phyloP scores from a whole-genome alignment of 768 basidiomycete species.

The Trametes cingulata region DNA sequence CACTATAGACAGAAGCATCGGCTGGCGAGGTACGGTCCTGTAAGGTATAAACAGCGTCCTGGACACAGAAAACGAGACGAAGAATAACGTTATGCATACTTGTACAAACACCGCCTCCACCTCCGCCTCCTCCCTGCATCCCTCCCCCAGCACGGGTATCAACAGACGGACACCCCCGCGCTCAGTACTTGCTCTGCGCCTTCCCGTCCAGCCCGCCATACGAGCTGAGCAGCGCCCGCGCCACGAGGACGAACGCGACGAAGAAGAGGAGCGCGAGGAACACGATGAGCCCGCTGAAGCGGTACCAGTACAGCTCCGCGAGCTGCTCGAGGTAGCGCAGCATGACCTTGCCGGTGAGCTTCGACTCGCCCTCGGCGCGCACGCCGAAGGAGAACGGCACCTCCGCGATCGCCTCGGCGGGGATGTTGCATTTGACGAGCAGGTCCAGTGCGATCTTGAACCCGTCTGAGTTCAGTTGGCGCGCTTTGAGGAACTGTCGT shows the following conservation, averaged over 20 bases:
- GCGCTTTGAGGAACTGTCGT: constrained; percentile 31
- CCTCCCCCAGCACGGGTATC: not conserved
- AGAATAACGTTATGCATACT: constrained; percentile 20
- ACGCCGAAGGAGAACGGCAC: constrained; percentile 34
- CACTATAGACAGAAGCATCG: too few species aligned
- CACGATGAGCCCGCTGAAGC: constrained; percentile 25
- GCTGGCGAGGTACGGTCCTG: not conserved
- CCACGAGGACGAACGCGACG: constrained; percentile 13
- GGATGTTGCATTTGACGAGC: constrained; percentile 32
- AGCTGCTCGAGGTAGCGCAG: constrained; percentile 33
- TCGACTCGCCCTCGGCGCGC: constrained; percentile 33
- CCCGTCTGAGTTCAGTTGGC: constrained; percentile 30
- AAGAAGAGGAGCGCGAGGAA: constrained; percentile 20
- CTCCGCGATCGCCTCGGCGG: constrained; percentile 29
- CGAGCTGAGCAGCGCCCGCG: constrained; percentile 6
- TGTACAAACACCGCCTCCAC: constrained; percentile 9
- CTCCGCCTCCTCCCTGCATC: not conserved
- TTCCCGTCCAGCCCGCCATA: constrained; percentile 11
- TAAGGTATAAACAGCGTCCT: constrained; percentile 15
- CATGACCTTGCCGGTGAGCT: constrained; percentile 35
- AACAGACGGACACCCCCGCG: not conserved
- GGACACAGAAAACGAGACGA: not conserved
- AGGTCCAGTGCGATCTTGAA: constrained; percentile 36
- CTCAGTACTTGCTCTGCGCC: constrained; percentile 15
- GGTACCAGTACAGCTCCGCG: constrained; percentile 33